Evolutionary conservation across 2,329 filamentous ascomycete genomes (phyloP).

Genomic region (Penicillium digitatum): DNA sequence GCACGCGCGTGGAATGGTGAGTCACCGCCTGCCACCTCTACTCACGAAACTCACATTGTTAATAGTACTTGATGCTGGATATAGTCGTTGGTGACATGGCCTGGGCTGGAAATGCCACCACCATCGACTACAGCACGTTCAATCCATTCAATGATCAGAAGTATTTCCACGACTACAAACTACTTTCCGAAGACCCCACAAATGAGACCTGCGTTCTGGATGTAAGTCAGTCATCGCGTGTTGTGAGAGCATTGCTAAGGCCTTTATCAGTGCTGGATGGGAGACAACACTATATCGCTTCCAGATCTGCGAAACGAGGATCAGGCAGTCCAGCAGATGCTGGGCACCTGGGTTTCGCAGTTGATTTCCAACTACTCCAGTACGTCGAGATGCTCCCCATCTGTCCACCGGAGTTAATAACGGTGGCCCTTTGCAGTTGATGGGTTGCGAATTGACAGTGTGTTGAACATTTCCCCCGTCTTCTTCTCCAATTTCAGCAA

Average conservation of each 20-base stretch:
- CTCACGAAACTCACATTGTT: neutral
- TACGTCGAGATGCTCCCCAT: neutral
- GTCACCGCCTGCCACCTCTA: neutral
- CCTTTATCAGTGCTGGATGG: slow-evolving; percentile 45
- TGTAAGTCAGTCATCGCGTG: neutral
- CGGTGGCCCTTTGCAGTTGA: slow-evolving; percentile 32
- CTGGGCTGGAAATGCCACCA: slow-evolving; percentile 14
- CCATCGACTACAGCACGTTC: slow-evolving; percentile 25
- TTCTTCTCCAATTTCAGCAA: slow-evolving; percentile 42
- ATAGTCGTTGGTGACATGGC: slow-evolving; percentile 41
- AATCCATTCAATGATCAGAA: slow-evolving; percentile 26
- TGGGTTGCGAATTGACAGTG: slow-evolving; percentile 51
- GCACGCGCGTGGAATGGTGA: slow-evolving; percentile 50
- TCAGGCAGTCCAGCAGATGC: slow-evolving; percentile 38
- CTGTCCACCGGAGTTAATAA: neutral
- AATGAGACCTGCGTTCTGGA: slow-evolving; percentile 10
- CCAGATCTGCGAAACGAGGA: slow-evolving; percentile 48
- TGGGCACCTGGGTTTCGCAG: slow-evolving; percentile 41
- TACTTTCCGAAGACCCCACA: slow-evolving; percentile 1
- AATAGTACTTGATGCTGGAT: slow-evolving; percentile 57
- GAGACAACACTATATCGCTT: slow-evolving; percentile 46
- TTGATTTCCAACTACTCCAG: slow-evolving; percentile 44
- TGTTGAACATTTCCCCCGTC: slow-evolving; percentile 43
- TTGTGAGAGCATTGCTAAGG: slow-evolving; percentile 1
- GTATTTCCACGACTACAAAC: slow-evolving; percentile 27